Base-by-base conservation (phyloP, 2,329 filamentous ascomycete species). In the Drechslerella coelobrocha region DNA sequence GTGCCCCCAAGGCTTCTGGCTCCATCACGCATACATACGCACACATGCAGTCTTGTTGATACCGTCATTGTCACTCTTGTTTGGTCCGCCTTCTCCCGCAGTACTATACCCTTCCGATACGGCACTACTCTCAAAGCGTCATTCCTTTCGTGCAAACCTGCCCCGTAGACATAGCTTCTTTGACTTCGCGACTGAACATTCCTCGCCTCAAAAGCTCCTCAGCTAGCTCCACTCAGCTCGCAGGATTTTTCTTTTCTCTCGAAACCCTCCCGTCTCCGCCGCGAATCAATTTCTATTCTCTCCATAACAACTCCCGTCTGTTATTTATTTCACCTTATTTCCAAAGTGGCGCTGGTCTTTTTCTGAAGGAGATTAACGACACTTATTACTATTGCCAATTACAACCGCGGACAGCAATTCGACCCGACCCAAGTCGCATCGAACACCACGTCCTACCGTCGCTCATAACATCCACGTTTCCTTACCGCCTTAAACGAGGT, bases 391-490 rank as follows among this genome's bases (percentile, higher is more conserved):
- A 45, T 45, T 45, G 41, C 41, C 41, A 45, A 45, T 57, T 53
- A 37, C 47, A 60, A 31, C 56, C 63, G 29, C 29, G 63, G 34
- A 57, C 2, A 69, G 63, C 45, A 69, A 69, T 37, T 55, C 57
- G 57, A 71, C 47, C 66, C 57, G 59, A 63, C 59, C 14, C 14
- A 8, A 60, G 26, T 29, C 66, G 57, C 61, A 61, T 27, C 47
- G 10, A 24, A 62, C 57, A 52, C 57, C 54, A 62, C 41, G 57
- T 60, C 66, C 54, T 54, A 51, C 41, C 55, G 41, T 26, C 55
- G 19, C 53, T 68, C 62, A 55, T 24, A 60, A 48, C 26, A 54
- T 56, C 59, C 41, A 53, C 52, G 24, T 47, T 53, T 61, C 60
- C 24, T 31, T 27, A 52, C 29, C 29, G 43, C 23, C 23, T 31